Evolutionary conservation across 176 grass and related monocot genomes (phyloP), one percentile per base, ranked within the genome.

Genomic region (Cymbopogon citratus): DNA sequence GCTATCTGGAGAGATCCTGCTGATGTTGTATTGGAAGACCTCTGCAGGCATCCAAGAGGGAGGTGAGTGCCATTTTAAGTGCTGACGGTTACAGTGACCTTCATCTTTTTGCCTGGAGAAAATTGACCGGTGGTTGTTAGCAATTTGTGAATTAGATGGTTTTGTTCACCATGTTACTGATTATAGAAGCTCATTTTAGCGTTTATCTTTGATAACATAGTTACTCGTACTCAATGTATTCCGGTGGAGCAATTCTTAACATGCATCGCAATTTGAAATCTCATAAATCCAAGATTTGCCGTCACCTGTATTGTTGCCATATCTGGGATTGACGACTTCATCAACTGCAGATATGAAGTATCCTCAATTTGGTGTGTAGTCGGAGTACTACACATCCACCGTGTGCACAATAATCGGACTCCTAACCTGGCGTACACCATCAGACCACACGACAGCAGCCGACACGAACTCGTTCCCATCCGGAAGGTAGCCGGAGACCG

Each of bases 371-470:
- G 15, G 14, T 28, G 56, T 13, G n/a, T 25, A 2, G 1, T 48
- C 15, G 45, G 14, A 48, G 16, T 52, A 28, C 38, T 45, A 16
- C 39, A 33, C 77, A 24, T 66, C 65, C 65, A 87, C 74, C 0
- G 80, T 83, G 49, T 88, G 69, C 7, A 83, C 67, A 33, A 83
- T 27, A 4, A 83, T 41, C 21, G 86, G 80, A 2, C 80, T 83
- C 23, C 80, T 66, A 27, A 78, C 86, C 43, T 21, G 43, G 3
- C 10, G 74, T n/a, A 45, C 25, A 2, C 86, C 80, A 4, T 83
- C 80, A 3, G 86, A 77, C 86, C 86, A 87, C 57, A 87, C 80
- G 44, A 83, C 66, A 3, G 74, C 80, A 1, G 57, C 74, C 33
- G 74, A 87, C 31, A 61, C 59, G 19, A 78, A 71, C 57, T 78